Evolutionary conservation across 768 basidiomycete species (phyloP).

Genomic region (Amanita exitialis): DNA sequence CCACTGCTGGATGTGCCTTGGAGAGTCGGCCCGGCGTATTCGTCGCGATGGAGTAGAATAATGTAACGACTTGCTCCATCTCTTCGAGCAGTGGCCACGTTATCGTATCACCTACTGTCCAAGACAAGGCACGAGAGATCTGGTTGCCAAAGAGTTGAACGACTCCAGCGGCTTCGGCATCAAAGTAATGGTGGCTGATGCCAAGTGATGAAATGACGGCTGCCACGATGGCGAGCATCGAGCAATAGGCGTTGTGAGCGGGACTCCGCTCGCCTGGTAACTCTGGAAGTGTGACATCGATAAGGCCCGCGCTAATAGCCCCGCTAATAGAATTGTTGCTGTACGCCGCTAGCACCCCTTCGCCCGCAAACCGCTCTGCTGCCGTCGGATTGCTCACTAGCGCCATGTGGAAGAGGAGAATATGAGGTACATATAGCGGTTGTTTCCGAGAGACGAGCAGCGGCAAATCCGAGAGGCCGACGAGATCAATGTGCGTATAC

Average conservation of each 20-base stretch:
- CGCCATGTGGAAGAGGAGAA: conserved; percentile 82
- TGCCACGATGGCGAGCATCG: conserved; percentile 74
- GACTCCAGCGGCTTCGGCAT: conserved; percentile 77
- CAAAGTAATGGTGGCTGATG: conserved; percentile 66
- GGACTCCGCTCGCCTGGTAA: conserved; percentile 70
- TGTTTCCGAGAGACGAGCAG: conserved; percentile 52
- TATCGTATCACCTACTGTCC: conserved; percentile 76
- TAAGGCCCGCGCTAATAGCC: conserved; percentile 64
- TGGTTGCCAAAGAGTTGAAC: conserved; percentile 81
- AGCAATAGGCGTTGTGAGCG: conserved; percentile 73
- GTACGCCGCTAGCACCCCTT: conserved; percentile 74
- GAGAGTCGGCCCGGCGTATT: conserved; percentile 33
- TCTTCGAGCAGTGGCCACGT: conserved; percentile 73
- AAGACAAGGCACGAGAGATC: conserved; percentile 63
- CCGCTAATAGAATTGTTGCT: conserved; percentile 72
- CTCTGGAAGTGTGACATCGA: conserved; percentile 60
- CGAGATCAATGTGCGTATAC: conserved; percentile 56
- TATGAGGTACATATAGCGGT: conserved; percentile 65
- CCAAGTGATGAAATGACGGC: conserved; percentile 57
- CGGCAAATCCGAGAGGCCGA: conserved; percentile 57
- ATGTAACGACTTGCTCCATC: conserved; percentile 64
- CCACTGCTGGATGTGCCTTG: conserved; percentile 39
- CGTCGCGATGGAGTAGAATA: conserved; percentile 69
- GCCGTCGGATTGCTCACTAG: conserved; percentile 66
- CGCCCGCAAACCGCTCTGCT: conserved; percentile 79